Conservation (phyloP, 306 rosid species). For the Cucumis melo region DNA sequence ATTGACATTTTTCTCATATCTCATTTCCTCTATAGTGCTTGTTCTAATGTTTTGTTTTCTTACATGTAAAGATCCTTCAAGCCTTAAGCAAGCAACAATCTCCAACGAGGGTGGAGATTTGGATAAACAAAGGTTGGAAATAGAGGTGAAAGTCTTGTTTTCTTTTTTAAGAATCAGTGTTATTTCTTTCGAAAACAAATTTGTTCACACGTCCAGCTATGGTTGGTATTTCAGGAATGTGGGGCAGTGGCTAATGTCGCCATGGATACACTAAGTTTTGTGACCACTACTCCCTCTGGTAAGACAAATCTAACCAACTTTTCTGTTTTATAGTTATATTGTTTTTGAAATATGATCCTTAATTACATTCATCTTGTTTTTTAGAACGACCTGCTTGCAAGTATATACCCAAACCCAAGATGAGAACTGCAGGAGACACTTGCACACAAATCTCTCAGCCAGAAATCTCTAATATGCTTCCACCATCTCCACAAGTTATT, state of each 20-base stretch:
- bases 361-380: background rate
- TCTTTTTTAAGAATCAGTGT: background rate
- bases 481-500: slow-evolving; percentile 13
- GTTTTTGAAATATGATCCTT: background rate
- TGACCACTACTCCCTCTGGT: slow-evolving; percentile 16
- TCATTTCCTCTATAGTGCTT: background rate
- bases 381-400: slow-evolving; percentile 20
- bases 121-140: slow-evolving; percentile 14
- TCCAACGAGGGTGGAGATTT: slow-evolving; percentile 5
- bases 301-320: background rate
- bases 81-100: slow-evolving; percentile 2
- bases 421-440: slow-evolving; percentile 13
- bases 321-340: background rate
- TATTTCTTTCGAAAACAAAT: background rate
- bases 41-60: slow-evolving; percentile 11
- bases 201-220: background rate
- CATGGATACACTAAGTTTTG: slow-evolving; percentile 1
- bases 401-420: slow-evolving; percentile 24
- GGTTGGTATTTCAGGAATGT: slow-evolving; percentile 32
- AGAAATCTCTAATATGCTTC: slow-evolving; percentile 12
- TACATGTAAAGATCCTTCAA: slow-evolving; percentile 8
- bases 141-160: slow-evolving; percentile 17
- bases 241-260: slow-evolving; percentile 12
- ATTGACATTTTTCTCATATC: background rate
- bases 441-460: slow-evolving; percentile 6